These are phyloP conservation scores for Cryptococcus sp. DNA, from an alignment of 1,284 basidiomycete species.

Conservation along the genomic window DNA sequence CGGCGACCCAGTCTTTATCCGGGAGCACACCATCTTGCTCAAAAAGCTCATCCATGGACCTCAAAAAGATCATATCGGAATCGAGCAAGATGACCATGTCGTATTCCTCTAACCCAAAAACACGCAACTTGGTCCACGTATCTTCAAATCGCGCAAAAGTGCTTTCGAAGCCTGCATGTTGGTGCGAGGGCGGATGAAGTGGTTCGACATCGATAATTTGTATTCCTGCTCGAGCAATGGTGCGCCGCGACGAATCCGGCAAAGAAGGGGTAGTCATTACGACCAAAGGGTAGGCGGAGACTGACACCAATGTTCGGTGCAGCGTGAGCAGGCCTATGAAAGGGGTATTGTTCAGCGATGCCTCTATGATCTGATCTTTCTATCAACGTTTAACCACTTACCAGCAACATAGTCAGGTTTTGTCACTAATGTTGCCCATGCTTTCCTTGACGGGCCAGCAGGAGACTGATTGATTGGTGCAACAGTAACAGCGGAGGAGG, in stretches of 20 bases:
- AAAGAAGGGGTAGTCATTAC: constrained; percentile 74
- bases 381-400: constrained; percentile 15
- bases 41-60: constrained; percentile 91
- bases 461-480: background rate
- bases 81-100: constrained; percentile 85
- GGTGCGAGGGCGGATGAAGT: constrained; percentile 61
- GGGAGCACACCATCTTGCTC: constrained; percentile 61
- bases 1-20: constrained; percentile 70
- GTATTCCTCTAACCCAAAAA: constrained; percentile 72
- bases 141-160: constrained; percentile 66
- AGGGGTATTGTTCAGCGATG: background rate
- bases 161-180: constrained; percentile 53
- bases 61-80: constrained; percentile 83
- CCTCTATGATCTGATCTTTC: background rate
- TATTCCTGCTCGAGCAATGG: constrained; percentile 59
- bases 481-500: background rate
- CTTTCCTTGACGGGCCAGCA: constrained; percentile 35
- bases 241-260: constrained; percentile 57
- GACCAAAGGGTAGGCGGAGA: constrained; percentile 75
- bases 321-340: constrained; percentile 64
- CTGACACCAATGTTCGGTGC: constrained; percentile 64
- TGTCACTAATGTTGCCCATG: constrained; percentile 69
- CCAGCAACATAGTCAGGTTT: constrained; percentile 64
- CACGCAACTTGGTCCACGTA: constrained; percentile 87
- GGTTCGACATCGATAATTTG: constrained; percentile 62